Evolutionary conservation across 148 eudicot genomes (phyloP).

Genomic region (Nepenthes gracilis): DNA sequence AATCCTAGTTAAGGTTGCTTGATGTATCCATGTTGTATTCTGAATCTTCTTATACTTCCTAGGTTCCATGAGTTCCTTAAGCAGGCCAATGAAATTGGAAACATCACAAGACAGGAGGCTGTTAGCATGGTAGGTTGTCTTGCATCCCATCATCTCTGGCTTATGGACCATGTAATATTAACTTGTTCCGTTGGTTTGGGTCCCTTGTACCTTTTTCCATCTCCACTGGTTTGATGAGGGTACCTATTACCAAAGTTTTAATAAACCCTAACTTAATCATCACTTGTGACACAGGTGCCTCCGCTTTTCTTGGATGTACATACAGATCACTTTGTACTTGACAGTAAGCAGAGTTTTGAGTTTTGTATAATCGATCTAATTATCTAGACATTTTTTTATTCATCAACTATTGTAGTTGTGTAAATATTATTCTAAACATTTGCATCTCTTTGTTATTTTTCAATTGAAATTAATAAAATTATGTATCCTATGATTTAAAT

Average conservation of each 20-base stretch:
- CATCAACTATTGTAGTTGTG: no score
- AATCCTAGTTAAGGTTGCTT: background rate
- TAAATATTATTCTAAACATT: no score
- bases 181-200: no score
- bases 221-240: no score
- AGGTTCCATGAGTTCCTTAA: constrained; percentile 98
- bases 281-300: constrained; percentile 57
- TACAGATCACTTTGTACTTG: constrained; percentile 84
- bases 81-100: constrained; percentile 94
- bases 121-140: constrained; percentile 81
- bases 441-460: no score
- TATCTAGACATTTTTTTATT: background rate
- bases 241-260: no score
- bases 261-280: background rate
- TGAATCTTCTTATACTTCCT: constrained; percentile 10
- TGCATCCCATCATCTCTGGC: background rate
- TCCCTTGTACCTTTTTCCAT: no score
- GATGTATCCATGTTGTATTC: background rate
- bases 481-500: no score
- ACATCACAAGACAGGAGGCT: constrained; percentile 97
- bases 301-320: constrained; percentile 86
- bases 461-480: no score
- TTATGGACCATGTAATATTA: no score
- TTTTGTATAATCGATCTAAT: constrained; percentile 2
- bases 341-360: constrained; percentile 56